These are phyloP conservation scores for Trichoderma aggressivum DNA, from an alignment of 2,329 filamentous ascomycete species.

Conservation along the genomic window DNA sequence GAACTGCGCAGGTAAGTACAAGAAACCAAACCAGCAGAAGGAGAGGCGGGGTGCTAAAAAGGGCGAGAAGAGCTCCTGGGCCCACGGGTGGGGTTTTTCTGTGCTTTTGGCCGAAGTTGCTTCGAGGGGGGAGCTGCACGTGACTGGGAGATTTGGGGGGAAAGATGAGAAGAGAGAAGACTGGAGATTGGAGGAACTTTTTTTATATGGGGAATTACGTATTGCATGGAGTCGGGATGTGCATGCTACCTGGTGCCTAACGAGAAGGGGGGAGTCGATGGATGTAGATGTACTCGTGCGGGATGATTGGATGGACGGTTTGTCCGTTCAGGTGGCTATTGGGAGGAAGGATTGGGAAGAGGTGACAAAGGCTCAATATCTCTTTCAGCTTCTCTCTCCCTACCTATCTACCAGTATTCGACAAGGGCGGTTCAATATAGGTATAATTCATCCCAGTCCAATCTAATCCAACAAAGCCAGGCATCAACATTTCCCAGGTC, in stretches of 20 bases:
- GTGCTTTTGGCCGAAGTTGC: neutral
- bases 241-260: constrained; percentile 7
- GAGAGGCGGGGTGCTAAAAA: constrained; percentile 16
- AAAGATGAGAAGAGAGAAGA: neutral
- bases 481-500: neutral
- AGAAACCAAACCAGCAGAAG: neutral
- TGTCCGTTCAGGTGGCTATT: neutral
- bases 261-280: neutral
- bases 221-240: neutral
- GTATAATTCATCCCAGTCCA: neutral
- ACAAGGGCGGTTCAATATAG: neutral
- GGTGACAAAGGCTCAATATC: neutral
- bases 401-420: neutral
- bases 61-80: constrained; percentile 15
- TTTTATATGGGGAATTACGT: constrained; percentile 17
- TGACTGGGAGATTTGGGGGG: neutral
- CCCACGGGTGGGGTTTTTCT: neutral
- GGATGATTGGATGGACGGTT: neutral
- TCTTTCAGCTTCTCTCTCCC: neutral
- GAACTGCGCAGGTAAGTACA: constrained; percentile 8
- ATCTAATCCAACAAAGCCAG: neutral
- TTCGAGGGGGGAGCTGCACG: constrained; percentile 1
- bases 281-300: neutral
- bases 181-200: neutral
- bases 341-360: neutral